phyloP scores from a whole-genome alignment of 805 yeast genomes.

The Maudiozyma barnettii region DNA sequence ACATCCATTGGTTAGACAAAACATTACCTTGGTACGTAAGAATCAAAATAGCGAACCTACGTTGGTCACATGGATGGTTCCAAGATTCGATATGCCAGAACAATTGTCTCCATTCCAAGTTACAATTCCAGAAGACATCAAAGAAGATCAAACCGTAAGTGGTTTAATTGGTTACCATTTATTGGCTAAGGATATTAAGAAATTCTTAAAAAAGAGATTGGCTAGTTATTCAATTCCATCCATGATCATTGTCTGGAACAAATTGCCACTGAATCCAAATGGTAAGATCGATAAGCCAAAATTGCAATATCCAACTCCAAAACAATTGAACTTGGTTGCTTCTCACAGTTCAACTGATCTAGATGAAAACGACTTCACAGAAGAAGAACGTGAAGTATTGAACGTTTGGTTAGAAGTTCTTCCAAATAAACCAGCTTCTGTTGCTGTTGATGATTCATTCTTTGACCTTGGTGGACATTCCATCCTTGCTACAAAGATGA shows the following conservation, averaged over 20 bases:
- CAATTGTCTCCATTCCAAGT: slow-evolving; percentile 36
- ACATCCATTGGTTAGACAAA: slow-evolving; percentile 86
- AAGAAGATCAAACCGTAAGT: slow-evolving; percentile 56
- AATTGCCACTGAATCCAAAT: slow-evolving; percentile 90
- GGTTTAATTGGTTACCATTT: slow-evolving; percentile 72
- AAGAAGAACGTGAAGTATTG: slow-evolving; percentile 56
- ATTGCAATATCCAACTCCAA: slow-evolving; percentile 86
- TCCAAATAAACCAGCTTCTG: slow-evolving; percentile 74
- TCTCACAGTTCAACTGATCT: slow-evolving; percentile 34
- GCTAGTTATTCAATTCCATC: slow-evolving; percentile 94
- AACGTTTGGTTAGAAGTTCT: slow-evolving; percentile 80
- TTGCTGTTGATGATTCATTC: slow-evolving; percentile 76
- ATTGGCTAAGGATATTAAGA: slow-evolving; percentile 70
- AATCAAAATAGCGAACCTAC: slow-evolving; percentile 91
- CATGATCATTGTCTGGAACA: slow-evolving; percentile 74
- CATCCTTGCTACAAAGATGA: slow-evolving; percentile 93
- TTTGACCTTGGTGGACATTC: slow-evolving; percentile 98
- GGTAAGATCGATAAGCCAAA: slow-evolving; percentile 98
- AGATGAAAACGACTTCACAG: slow-evolving; percentile 47
- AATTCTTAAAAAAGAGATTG: slow-evolving; percentile 75
- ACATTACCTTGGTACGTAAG: slow-evolving; percentile 82
- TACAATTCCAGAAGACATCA: slow-evolving; percentile 33
- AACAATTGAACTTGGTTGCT: slow-evolving; percentile 72
- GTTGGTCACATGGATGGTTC: slow-evolving; percentile 84
- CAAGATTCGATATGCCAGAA: slow-evolving; percentile 48